Percentiles rank a stretch among this genome's conserved stretches.
These are phyloP conservation scores for Penstemon davidsonii DNA, from an alignment of 257 asterid species.

Conservation along the genomic window DNA sequence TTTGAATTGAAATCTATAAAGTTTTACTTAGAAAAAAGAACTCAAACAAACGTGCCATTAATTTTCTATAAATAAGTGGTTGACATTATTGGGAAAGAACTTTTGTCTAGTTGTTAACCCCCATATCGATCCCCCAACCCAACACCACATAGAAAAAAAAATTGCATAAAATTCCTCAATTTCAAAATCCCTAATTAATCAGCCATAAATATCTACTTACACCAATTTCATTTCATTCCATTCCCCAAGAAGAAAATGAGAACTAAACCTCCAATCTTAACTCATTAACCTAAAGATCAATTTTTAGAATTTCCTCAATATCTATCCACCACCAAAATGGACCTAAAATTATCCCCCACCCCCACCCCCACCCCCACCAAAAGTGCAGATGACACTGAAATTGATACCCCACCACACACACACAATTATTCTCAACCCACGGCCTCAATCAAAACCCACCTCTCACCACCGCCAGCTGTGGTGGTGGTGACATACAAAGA, in stretches of 20 bases:
- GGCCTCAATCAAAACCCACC: background rate
- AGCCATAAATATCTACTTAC: constrained; percentile 27
- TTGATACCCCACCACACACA: constrained; percentile 66
- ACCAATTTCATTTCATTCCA: background rate
- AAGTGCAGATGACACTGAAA: constrained; percentile 47
- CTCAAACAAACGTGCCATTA: constrained; percentile 23
- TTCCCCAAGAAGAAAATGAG: constrained; percentile 22
- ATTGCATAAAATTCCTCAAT: constrained; percentile 30
- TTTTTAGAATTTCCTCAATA: constrained; percentile 13
- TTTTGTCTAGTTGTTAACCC: constrained; percentile 42
- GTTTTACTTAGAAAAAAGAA: background rate
- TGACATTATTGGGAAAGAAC: constrained; percentile 49
- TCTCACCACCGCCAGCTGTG: constrained; percentile 27
- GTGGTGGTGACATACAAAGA: constrained; percentile 37
- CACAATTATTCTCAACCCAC: constrained; percentile 20
- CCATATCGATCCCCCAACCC: constrained; percentile 19
- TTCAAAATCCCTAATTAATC: constrained; percentile 33
- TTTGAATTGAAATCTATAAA: too few relatives aligned
- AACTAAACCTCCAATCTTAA: constrained; percentile 13
- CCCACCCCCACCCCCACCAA: constrained; percentile 47
- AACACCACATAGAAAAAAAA: background rate
- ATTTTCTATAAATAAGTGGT: constrained; percentile 56
- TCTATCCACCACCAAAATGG: constrained; percentile 41
- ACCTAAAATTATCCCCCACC: constrained; percentile 39
- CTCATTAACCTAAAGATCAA: constrained; percentile 19